Base-by-base conservation (phyloP, 257 asterid species). In the Henckelia pumila region DNA sequence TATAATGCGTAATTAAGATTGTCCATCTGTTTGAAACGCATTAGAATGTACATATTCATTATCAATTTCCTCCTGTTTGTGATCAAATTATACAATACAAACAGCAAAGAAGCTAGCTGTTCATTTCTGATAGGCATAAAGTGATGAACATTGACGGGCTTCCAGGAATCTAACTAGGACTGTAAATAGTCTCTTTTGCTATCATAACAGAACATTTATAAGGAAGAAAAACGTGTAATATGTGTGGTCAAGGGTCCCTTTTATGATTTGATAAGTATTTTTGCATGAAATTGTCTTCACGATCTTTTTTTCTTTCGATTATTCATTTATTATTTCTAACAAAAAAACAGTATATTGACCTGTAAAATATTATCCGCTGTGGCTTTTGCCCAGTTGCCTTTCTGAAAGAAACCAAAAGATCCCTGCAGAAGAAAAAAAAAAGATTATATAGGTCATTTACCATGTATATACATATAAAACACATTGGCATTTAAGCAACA, bases 321-420 rank as follows among this genome's bases (percentile, higher is more conserved):
- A 3, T 44, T 44, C 19, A 14, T 44, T 44, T 44, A 14, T 44
- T 44, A 44, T 14, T 44, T 35, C 19, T 7, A 26, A 19, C n/a
- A 40, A 58, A 40, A 40, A n/a, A 44, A n/a, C 50, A 17, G 67
- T 20, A 52, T 33, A 59, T 73, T 23, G 47, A 87, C 97, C 98
- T 83, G 77, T 93, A 93, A 80, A 93, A 93, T 77, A 93, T 90
- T 10, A 93, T 93, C 89, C 99, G 87, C 77, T 89, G 99, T 20
- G 99, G 99, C 84, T 93, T 93, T 76, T 93, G 95, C 21, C 97
- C 99, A 30, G 99, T 93, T 40, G 99, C 95, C 83, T 93, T 93
- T 73, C 99, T 83, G 81, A 93, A 93, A 28, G 99, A 93, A 58
- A 93, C 90, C 82, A 93, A 77, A 64, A 93, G 97, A 86, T 93